Percentiles rank a stretch among this genome's conserved stretches.
Evolutionary conservation across 2,329 filamentous ascomycete species (phyloP).

Genomic region (Epichloe sibirici): DNA sequence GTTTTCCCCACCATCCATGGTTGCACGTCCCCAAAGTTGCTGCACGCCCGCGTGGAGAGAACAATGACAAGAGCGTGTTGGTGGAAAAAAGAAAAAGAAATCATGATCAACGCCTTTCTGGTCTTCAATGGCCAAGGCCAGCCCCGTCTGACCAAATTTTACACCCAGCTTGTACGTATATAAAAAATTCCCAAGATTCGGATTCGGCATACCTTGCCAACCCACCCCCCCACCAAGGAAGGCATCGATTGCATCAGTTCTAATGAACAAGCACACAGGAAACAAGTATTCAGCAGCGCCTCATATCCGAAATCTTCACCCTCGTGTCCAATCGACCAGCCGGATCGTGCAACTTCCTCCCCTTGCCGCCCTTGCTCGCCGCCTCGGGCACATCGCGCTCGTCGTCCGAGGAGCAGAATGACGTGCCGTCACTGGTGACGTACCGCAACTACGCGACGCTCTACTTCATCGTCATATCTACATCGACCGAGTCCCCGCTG

Average conservation of each 20-base stretch:
- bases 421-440: constrained; percentile 87
- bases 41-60: not conserved
- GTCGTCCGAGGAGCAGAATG: constrained; percentile 61
- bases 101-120: constrained; percentile 96
- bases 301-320: constrained; percentile 94
- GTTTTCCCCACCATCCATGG: too few relatives aligned
- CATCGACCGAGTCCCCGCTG: constrained; percentile 88
- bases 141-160: constrained; percentile 94
- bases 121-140: constrained; percentile 99
- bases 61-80: not conserved
- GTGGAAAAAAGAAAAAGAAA: constrained; percentile 7
- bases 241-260: not conserved
- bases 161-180: constrained; percentile 69
- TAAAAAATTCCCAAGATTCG: not conserved
- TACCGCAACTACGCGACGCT: constrained; percentile 98
- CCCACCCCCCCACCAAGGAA: not conserved
- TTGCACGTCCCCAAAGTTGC: not conserved
- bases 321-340: constrained; percentile 83
- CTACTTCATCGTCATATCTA: constrained; percentile 97
- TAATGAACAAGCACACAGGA: constrained; percentile 46
- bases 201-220: not conserved
- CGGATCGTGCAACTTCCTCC: constrained; percentile 96
- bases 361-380: constrained; percentile 55
- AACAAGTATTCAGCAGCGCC: constrained; percentile 89
- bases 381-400: constrained; percentile 50